A percentile compares a stretch with the other conserved stretches of the same genome.
These are phyloP conservation scores for rapeseed (Brassica napus) DNA, from an alignment of 345 rosid genomes.

Conservation along the genomic window DNA sequence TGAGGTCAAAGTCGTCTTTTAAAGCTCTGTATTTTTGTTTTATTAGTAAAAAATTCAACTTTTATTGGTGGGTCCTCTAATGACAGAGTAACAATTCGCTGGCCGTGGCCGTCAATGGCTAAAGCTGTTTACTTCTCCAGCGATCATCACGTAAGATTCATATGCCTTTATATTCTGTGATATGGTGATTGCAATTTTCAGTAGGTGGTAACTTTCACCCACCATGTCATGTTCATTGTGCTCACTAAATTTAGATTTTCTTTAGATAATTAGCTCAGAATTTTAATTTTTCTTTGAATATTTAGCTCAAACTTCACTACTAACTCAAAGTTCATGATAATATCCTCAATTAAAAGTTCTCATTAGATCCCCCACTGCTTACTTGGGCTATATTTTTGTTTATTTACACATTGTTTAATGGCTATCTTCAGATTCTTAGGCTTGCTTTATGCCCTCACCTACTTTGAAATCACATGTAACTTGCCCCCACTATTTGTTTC, in stretches of 20 bases:
- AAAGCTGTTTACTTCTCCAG: conserved; percentile 46
- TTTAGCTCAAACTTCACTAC: not conserved
- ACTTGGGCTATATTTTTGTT: not conserved
- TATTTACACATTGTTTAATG: not conserved
- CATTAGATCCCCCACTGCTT: not conserved
- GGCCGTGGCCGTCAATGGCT: conserved; percentile 55
- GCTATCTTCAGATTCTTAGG: conserved; percentile 5
- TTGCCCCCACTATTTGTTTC: conserved; percentile 15
- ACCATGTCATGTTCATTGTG: conserved; percentile 13
- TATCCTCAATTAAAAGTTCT: not conserved
- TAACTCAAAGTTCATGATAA: not conserved
- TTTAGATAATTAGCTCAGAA: not conserved
- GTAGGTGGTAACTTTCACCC: conserved; percentile 14
- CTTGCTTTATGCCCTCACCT: conserved; percentile 11
- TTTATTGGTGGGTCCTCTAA: conserved; percentile 6
- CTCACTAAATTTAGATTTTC: not conserved
- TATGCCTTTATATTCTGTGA: not conserved
- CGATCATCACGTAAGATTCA: conserved; percentile 38
- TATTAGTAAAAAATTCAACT: not conserved
- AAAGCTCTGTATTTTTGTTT: not conserved
- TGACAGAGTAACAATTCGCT: conserved; percentile 51
- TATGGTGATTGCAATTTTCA: conserved; percentile 8
- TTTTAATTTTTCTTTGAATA: no score
- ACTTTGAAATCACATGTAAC: conserved; percentile 27
- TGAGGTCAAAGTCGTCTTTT: conserved; percentile 25